These are phyloP conservation scores for Bipolaris gigantea DNA, from an alignment of 2,329 filamentous ascomycete genomes.

Conservation along the genomic window DNA sequence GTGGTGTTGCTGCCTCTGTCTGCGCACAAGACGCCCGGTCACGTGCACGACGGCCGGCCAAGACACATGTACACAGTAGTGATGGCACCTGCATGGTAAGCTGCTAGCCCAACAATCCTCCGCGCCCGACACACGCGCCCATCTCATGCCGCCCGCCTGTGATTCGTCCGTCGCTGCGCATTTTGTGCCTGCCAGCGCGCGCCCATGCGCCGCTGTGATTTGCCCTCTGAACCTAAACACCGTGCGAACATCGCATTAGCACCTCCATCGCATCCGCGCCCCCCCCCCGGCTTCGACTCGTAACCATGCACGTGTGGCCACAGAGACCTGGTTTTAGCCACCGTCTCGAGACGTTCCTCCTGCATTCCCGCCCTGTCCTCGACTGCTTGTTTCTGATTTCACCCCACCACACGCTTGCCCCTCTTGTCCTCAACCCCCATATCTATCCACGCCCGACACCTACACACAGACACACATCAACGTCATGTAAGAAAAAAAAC, in stretches of 20 bases:
- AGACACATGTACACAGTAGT: no score
- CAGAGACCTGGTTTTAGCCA: conserved; percentile 10
- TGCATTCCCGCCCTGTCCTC: not conserved
- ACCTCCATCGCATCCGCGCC: conserved; percentile 2
- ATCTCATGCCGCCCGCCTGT: conserved; percentile 1
- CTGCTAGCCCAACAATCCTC: not conserved
- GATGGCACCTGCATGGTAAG: no score
- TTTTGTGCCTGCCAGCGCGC: conserved; percentile 22
- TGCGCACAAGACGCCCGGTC: no score
- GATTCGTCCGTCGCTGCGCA: conserved; percentile 20
- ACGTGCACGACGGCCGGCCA: no score
- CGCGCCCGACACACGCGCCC: not conserved
- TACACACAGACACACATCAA: no score
- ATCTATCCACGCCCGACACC: not conserved
- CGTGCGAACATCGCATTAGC: conserved; percentile 5
- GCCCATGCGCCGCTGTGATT: conserved; percentile 15
- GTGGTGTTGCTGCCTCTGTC: no score
- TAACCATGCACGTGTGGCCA: conserved; percentile 8
- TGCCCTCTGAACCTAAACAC: conserved; percentile 14
- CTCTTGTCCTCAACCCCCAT: not conserved
- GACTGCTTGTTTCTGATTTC: not conserved
- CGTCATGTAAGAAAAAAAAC: not conserved
- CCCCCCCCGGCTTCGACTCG: conserved; percentile 3
- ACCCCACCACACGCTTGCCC: not conserved
- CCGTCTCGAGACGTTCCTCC: conserved; percentile 3